Evolutionary conservation across 805 yeast species (phyloP).

Genomic region (Starmerella sp.): DNA sequence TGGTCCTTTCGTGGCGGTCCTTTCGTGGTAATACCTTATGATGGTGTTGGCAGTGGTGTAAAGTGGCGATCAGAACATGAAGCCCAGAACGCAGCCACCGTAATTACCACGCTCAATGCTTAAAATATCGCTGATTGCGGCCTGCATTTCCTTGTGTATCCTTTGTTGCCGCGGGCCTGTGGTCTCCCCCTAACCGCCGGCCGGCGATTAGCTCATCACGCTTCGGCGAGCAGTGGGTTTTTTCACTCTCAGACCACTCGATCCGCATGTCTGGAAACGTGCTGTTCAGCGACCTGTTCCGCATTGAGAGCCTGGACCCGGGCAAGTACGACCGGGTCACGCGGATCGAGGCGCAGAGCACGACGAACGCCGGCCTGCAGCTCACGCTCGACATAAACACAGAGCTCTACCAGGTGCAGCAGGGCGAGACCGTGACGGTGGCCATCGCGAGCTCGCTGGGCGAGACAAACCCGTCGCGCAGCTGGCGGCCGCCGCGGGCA

Average conservation of each 20-base stretch:
- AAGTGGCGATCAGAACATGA: no score
- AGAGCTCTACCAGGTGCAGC: constrained; percentile 77
- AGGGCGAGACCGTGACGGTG: constrained; percentile 68
- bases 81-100: no score
- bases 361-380: constrained; percentile 67
- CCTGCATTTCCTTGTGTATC: no score
- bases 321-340: constrained; percentile 88
- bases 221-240: background rate
- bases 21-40: no score
- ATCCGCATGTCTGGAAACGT: constrained; percentile 35
- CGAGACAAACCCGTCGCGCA: constrained; percentile 40
- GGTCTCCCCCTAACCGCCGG: background rate
- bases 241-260: background rate
- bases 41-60: no score
- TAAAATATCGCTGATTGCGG: no score
- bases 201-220: background rate
- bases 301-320: constrained; percentile 68
- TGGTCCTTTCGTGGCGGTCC: no score
- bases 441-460: constrained; percentile 71
- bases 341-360: constrained; percentile 78
- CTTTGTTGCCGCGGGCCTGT: background rate
- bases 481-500: constrained; percentile 76
- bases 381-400: constrained; percentile 82
- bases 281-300: constrained; percentile 86
- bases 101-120: no score